These are phyloP conservation scores for Leucocoprinus leucothites DNA, from an alignment of 768 basidiomycete genomes.

Conservation along the genomic window DNA sequence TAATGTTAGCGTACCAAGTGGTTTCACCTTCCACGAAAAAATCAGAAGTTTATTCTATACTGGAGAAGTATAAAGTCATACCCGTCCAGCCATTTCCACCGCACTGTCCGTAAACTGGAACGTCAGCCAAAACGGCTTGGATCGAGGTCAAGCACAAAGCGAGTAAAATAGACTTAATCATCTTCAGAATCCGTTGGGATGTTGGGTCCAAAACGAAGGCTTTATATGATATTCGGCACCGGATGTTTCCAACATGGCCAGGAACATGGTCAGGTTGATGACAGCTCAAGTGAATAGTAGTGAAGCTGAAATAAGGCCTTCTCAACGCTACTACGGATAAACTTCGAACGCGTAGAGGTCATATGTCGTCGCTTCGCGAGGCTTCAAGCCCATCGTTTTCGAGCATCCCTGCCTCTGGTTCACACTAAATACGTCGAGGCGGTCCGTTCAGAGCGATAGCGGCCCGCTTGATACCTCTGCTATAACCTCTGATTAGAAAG, in stretches of 20 bases:
- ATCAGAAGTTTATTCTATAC: too few species aligned
- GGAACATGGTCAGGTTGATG: too few species aligned
- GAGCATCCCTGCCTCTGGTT: not conserved
- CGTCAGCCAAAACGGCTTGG: conserved; percentile 15
- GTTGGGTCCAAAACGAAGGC: not conserved
- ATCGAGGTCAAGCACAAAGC: not conserved
- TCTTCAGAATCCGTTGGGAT: not conserved
- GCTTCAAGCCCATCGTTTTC: not conserved
- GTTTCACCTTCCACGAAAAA: not conserved
- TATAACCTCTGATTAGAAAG: not conserved
- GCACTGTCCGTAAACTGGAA: conserved; percentile 23
- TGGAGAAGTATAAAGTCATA: conserved; percentile 9
- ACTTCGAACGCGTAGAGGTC: not conserved
- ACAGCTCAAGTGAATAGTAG: too few species aligned
- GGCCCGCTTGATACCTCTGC: not conserved
- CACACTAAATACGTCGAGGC: not conserved
- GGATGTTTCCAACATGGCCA: too few species aligned
- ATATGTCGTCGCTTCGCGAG: conserved; percentile 3
- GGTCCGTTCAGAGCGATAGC: not conserved
- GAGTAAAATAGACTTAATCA: conserved; percentile 4
- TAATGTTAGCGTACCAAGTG: not conserved
- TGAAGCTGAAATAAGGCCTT: too few species aligned
- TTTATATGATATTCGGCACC: not conserved
- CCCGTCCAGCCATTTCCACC: conserved; percentile 21
- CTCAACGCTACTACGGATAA: not conserved